A percentile compares a stretch with the other conserved stretches of the same genome.
Conservation (phyloP, 306 rosid genomes). For the Vigna nakashimae region DNA sequence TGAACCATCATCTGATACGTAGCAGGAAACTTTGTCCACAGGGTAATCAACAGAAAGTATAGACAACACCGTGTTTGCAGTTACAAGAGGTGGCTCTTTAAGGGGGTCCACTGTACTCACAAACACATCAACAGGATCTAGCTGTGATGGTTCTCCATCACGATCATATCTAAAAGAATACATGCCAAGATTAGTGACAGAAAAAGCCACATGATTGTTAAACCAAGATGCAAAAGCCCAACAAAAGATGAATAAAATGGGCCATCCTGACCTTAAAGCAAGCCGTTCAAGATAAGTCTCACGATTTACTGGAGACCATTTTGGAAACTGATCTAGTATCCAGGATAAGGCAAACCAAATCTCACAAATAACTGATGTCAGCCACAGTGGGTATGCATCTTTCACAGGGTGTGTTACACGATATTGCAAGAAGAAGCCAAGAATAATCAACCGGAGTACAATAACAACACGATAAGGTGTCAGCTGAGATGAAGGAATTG, state of each 20-base stretch:
- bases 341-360: constrained; percentile 98
- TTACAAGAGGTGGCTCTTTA: constrained; percentile 95
- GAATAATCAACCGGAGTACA: constrained; percentile 90
- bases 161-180: constrained; percentile 78
- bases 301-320: constrained; percentile 93
- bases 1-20: constrained; percentile 99
- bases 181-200: constrained; percentile 41
- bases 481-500: constrained; percentile 83
- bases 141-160: constrained; percentile 95
- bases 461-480: constrained; percentile 96
- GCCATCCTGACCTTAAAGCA: constrained; percentile 67
- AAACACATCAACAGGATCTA: constrained; percentile 91
- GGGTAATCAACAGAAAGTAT: constrained; percentile 98
- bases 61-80: constrained; percentile 99
- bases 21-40: constrained; percentile 99
- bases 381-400: constrained; percentile 91
- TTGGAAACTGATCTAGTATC: constrained; percentile 99
- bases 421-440: constrained; percentile 93
- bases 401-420: constrained; percentile 97
- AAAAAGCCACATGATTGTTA: constrained; percentile 15
- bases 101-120: constrained; percentile 99
- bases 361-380: constrained; percentile 97
- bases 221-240: constrained; percentile 29
- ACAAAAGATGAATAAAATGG: constrained; percentile 15
- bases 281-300: constrained; percentile 98